A percentile compares a stretch with the other conserved stretches of the same genome.
phyloP scores from a whole-genome alignment of 2,329 filamentous ascomycete genomes.

The Aureobasidium pullulans region DNA sequence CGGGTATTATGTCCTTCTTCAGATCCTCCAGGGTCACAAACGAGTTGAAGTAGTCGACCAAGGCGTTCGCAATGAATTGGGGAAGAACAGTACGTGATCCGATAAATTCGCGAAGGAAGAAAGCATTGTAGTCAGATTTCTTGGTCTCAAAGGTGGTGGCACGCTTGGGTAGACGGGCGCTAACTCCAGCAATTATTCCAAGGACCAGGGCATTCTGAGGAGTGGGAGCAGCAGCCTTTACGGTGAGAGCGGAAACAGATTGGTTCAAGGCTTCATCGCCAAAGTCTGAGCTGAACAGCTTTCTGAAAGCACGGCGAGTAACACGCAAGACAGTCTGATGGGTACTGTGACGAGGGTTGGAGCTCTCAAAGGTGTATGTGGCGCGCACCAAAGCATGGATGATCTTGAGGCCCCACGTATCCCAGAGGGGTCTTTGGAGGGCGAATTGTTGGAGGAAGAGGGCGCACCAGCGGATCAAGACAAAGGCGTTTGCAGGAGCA shows the following conservation, averaged over 20 bases:
- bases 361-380: constrained; percentile 68
- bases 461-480: constrained; percentile 84
- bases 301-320: constrained; percentile 71
- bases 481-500: constrained; percentile 73
- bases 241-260: constrained; percentile 59
- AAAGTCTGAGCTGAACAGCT: constrained; percentile 56
- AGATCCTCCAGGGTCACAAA: constrained; percentile 71
- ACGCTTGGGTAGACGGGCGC: constrained; percentile 59
- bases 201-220: constrained; percentile 70
- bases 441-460: constrained; percentile 66
- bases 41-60: constrained; percentile 73
- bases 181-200: constrained; percentile 81
- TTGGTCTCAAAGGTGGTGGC: constrained; percentile 55
- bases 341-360: constrained; percentile 56
- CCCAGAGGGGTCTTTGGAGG: constrained; percentile 53
- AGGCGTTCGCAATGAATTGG: constrained; percentile 61
- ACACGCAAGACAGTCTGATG: constrained; percentile 67
- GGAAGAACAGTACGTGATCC: constrained; percentile 68
- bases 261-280: constrained; percentile 55
- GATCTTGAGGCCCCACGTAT: constrained; percentile 57
- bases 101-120: constrained; percentile 78
- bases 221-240: constrained; percentile 57
- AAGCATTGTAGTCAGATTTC: constrained; percentile 69
- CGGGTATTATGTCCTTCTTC: constrained; percentile 65
- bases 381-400: constrained; percentile 63